Base-by-base conservation (phyloP, 192 early-diverging fungal species). In the Dissophora ornata region DNA sequence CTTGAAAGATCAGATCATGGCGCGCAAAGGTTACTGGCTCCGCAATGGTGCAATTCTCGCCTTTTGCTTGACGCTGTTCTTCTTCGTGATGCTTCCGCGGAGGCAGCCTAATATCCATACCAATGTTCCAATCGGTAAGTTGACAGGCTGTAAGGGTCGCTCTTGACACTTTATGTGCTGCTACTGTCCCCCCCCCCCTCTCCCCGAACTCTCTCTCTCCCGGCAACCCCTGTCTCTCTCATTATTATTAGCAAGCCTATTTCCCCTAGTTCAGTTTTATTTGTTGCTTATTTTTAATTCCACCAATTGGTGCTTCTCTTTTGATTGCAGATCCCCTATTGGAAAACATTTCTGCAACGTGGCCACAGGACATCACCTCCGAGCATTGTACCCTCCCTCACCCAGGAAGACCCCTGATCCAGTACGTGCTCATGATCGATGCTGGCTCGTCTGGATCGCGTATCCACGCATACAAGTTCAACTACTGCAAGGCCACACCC, bases 401-500 rank as follows among this genome's bases (percentile, higher is more conserved):
- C 57, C 89, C 87, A 13, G 87, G 88, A 8, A 85, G 86, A 44
- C 96, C 92, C 3, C 78, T 92, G 28, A 78, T 94, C 24, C 95
- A 99, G 71, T 96, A 96, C 81, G 95, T 91, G 32, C 80, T 99
- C 19, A 96, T 99, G 90, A 65, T 99, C 25, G 97, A 99, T 65
- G 97, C 97, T 24, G 97, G 97, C 4, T 97, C 95, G 4, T 96
- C 95, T 19, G 97, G 96, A 36, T 98, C 96, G 10, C 95, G 97
- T 21, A 94, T 99, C 66, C 97, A 99, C 71, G 93, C 96, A 46
- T 99, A 98, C 87, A 85, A 89, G 66, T 99, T 99, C 86, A 95
- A 96, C 81, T 90, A 94, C 82, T 99, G 97, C 82, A 91, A 94
- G 57, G 73, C 82, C 11, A 75, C 85, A 3, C 93, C 95, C 0